Percentiles rank a stretch among this genome's conserved stretches.
phyloP scores from a whole-genome alignment of 2,329 filamentous ascomycete genomes.

The Ophiostoma quercus region DNA sequence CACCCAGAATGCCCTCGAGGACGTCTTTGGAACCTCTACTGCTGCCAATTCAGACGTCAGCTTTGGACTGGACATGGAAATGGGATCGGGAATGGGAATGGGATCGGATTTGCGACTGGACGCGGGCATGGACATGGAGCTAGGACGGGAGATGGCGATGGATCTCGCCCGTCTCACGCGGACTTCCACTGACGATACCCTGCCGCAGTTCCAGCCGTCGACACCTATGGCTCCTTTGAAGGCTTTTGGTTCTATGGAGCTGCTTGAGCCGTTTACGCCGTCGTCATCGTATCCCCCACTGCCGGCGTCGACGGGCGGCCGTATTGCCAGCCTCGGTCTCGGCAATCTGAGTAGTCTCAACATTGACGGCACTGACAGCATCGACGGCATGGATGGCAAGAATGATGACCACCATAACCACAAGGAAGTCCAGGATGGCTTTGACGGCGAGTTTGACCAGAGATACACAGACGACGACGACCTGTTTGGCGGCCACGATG shows the following conservation, averaged over 20 bases:
- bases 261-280: neutral
- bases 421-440: neutral
- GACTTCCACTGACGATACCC: neutral
- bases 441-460: neutral
- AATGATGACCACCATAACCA: neutral
- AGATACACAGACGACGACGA: neutral
- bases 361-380: neutral
- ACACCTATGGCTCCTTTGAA: neutral
- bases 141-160: neutral
- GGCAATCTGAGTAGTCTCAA: neutral
- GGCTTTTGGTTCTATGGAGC: no score
- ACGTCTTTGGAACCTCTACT: neutral
- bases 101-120: neutral
- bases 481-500: neutral
- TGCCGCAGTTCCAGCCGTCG: neutral
- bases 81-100: neutral
- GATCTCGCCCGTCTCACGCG: neutral
- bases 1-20: neutral
- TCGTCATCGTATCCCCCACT: neutral
- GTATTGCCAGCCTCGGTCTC: neutral
- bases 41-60: neutral
- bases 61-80: neutral
- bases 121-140: neutral
- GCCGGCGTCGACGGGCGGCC: neutral
- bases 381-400: neutral